Base-by-base conservation (phyloP, 2,329 filamentous ascomycete species). In the Talaromyces sp. region DNA sequence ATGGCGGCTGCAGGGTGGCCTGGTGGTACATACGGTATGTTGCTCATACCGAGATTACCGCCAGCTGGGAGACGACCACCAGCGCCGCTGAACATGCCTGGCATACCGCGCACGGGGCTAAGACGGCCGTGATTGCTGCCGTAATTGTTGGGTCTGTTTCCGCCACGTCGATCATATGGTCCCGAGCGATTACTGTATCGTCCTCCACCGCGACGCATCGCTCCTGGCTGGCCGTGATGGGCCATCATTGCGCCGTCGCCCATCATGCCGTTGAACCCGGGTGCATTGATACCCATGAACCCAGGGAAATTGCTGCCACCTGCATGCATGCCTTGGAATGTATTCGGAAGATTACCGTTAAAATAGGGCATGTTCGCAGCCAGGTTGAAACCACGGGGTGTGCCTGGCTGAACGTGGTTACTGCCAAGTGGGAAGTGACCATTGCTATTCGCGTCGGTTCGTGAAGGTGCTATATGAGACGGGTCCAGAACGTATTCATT, bases 401-500 rank as follows among this genome's bases (percentile, higher is more conserved):
- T 97, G 54, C 94, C 94, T 5, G 89, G 87, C 45, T 89, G 88
- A 61, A 88, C 85, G 71, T 94, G 91, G 22, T 89, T 88, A 72
- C 90, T 91, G 58, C 87, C 85, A 49, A 92, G 87, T 1, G 93
- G 93, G 83, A 97, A 97, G 79, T 97, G 94, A 1, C 94, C 94
- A 72, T 97, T 97, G 72, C 91, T 96, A 75, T 96, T 97, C 43
- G 93, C 91, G 80, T 99, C 93, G 19, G 93, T 95, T 65, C 94
- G 87, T 11, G 93, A 96, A 1, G 95, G 92, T 40, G 93, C 93
- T 75, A 99, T 97, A 73, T 97, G 94, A 11, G 94, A 89, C 47
- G 95, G 95, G 73, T 99, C 95, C 53, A 97, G 84, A 36, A 97
- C 93, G 74, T 99, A 99, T 34, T 90, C 88, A 75, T 99, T 99